Evolutionary conservation across 495 filamentous ascomycete genomes (phyloP).

Genomic region (Zalerion maritima): DNA sequence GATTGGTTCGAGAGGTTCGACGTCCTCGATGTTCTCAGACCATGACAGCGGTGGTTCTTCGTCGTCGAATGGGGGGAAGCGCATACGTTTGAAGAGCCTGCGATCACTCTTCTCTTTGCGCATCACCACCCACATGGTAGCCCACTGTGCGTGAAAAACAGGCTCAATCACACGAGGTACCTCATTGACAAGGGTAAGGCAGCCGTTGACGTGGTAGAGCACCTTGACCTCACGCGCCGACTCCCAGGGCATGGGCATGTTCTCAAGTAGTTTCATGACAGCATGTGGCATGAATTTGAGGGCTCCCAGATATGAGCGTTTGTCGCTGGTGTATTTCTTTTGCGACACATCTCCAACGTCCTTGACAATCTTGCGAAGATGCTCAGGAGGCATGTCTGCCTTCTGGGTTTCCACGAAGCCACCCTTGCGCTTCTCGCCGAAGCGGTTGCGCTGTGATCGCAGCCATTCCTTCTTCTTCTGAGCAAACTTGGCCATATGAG

Average conservation of each 20-base stretch:
- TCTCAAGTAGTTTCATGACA: slow-evolving; percentile 96
- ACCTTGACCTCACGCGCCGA: slow-evolving; percentile 91
- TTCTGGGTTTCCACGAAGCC: slow-evolving; percentile 97
- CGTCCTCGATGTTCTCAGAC: slow-evolving; percentile 98
- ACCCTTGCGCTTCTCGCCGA: slow-evolving; percentile 90
- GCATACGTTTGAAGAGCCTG: slow-evolving; percentile 96
- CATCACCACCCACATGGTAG: slow-evolving; percentile 99
- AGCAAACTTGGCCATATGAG: slow-evolving; percentile 84
- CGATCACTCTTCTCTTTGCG: slow-evolving; percentile 93
- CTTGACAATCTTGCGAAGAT: slow-evolving; percentile 93
- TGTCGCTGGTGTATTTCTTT: slow-evolving; percentile 98
- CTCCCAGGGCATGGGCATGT: slow-evolving; percentile 99
- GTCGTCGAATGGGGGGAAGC: slow-evolving; percentile 97
- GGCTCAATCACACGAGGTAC: slow-evolving; percentile 94
- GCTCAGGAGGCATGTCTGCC: slow-evolving; percentile 96
- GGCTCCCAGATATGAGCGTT: slow-evolving; percentile 92
- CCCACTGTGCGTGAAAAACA: slow-evolving; percentile 98
- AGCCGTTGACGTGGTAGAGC: slow-evolving; percentile 95
- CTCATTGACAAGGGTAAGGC: slow-evolving; percentile 94
- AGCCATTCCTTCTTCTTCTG: slow-evolving; percentile 99
- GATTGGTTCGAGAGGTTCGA: slow-evolving; percentile 93
- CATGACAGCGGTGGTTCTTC: slow-evolving; percentile 95
- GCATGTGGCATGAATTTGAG: slow-evolving; percentile 99
- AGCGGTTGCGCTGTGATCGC: slow-evolving; percentile 79
- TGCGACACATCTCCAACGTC: slow-evolving; percentile 99